These are phyloP conservation scores for Chaetomium strumarium DNA, from an alignment of 2,329 filamentous ascomycete genomes.

Conservation along the genomic window DNA sequence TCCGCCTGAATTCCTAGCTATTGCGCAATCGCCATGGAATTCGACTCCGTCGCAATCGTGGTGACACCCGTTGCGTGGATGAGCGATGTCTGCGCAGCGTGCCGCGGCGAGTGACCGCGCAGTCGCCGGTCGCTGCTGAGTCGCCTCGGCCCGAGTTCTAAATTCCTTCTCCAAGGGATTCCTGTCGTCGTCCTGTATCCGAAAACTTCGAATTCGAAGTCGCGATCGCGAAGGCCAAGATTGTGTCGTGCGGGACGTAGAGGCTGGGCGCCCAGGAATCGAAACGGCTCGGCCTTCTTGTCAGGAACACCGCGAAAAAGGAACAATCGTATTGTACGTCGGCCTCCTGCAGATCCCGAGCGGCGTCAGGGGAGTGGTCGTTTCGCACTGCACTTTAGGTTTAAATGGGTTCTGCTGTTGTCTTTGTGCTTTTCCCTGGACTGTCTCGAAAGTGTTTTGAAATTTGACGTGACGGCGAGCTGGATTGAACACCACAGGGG, in stretches of 20 bases:
- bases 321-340: not conserved
- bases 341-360: conserved; percentile 4
- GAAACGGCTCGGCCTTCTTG: conserved; percentile 19
- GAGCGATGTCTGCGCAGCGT: not conserved
- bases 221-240: conserved; percentile 7
- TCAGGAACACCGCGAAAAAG: conserved; percentile 4
- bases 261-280: conserved; percentile 39
- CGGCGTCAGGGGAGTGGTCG: not conserved
- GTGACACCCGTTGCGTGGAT: not conserved
- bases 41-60: conserved; percentile 9
- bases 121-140: not conserved
- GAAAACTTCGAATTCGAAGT: not conserved
- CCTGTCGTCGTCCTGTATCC: not conserved
- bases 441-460: conserved; percentile 30
- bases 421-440: conserved; percentile 2
- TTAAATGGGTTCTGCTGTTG: not conserved
- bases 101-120: not conserved
- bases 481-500: not conserved
- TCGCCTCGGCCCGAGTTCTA: not conserved
- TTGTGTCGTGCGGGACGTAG: conserved; percentile 20
- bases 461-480: conserved; percentile 18
- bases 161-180: not conserved
- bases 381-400: not conserved
- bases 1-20: conserved; percentile 21
- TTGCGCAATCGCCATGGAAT: conserved; percentile 27